Evolutionary conservation across 2,329 filamentous ascomycete species (phyloP), one percentile per base, ranked within the genome.

Genomic region (Tolypocladium pustulatum): DNA sequence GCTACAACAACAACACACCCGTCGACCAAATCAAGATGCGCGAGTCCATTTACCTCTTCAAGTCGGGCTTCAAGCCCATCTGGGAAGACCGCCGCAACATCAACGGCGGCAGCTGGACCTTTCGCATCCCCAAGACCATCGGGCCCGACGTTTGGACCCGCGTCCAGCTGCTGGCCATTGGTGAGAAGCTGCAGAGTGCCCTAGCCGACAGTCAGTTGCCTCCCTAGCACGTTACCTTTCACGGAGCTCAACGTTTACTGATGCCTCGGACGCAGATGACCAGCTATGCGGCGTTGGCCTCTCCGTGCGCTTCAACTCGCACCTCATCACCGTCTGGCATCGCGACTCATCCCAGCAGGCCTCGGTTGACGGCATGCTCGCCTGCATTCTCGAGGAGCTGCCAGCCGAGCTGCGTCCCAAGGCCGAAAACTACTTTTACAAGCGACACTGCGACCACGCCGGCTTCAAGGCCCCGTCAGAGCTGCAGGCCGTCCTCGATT

Each of bases 301-400:
- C 63, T 91, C 89, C 1, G 89, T 93, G 59, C 87, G 92, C 67
- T 95, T 94, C 81, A 96, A 92, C 75, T 88, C 87, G 36, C 87
- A 93, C 71, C 84, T 96, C 65, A 88, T 97, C 70, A 89, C 89
- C 65, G 84, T 97, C 68, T 97, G 93, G 93, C 94, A 96, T 76
- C 90, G 94, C 62, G 89, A 96, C 68, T 86, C 87, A 27, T 86
- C 85, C 61, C 91, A 94, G 73, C 81, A 90, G 68, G 85, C 83
- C 65, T 94, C 91, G 7, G 83, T 94, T 65, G 85, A 93, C 69
- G 83, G 79, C 62, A 81, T 97, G 60, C 80, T 92, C 55, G 76
- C 83, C 62, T 87, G 84, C 54, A 86, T 96, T 57, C 77, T 96
- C 54, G 82, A 86, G 56, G 84, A 89, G 64, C 77, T 97, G 36